Evolutionary conservation across 1,284 basidiomycete genomes (phyloP).

Genomic region (Entoloma clypeatum): DNA sequence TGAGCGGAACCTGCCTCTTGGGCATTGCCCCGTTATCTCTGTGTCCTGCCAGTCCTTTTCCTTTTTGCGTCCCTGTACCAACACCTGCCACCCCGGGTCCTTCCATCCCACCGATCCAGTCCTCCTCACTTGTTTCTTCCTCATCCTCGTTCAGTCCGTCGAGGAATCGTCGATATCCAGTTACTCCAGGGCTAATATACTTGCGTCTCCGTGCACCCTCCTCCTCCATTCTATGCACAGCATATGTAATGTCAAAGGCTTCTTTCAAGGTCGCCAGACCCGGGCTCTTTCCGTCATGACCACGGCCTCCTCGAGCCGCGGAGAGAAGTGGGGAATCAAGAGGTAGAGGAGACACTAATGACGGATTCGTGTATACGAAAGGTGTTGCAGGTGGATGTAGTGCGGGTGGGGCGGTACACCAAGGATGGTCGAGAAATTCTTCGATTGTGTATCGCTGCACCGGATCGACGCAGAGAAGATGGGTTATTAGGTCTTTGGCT

Average conservation of each 20-base stretch:
- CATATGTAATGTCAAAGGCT: slow-evolving; percentile 98
- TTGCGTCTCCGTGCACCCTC: slow-evolving; percentile 86
- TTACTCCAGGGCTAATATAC: slow-evolving; percentile 73
- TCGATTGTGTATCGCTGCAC: slow-evolving; percentile 96
- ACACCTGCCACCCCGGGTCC: slow-evolving; percentile 9
- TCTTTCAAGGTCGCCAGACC: slow-evolving; percentile 92
- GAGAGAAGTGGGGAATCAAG: slow-evolving; percentile 91
- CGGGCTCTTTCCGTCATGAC: slow-evolving; percentile 80
- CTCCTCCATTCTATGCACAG: slow-evolving; percentile 99
- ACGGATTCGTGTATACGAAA: slow-evolving; percentile 37
- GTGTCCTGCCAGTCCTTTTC: slow-evolving; percentile 65
- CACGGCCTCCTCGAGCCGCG: slow-evolving; percentile 70
- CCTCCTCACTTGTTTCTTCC: slow-evolving; percentile 52
- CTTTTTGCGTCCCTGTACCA: slow-evolving; percentile 8
- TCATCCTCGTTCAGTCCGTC: slow-evolving; percentile 92
- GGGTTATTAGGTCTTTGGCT: slow-evolving; percentile 96
- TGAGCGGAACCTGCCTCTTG: slow-evolving; percentile 6
- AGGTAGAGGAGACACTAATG: slow-evolving; percentile 41
- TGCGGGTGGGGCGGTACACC: slow-evolving; percentile 75
- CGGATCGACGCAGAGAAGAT: slow-evolving; percentile 95
- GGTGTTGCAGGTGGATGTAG: slow-evolving; percentile 64
- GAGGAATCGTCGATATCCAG: slow-evolving; percentile 79
- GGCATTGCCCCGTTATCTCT: slow-evolving; percentile 52
- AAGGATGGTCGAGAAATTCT: slow-evolving; percentile 96
- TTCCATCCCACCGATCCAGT: slow-evolving; percentile 37